Base-by-base conservation (phyloP, 2,329 filamentous ascomycete genomes). In the Clarireedia monteithiana region DNA sequence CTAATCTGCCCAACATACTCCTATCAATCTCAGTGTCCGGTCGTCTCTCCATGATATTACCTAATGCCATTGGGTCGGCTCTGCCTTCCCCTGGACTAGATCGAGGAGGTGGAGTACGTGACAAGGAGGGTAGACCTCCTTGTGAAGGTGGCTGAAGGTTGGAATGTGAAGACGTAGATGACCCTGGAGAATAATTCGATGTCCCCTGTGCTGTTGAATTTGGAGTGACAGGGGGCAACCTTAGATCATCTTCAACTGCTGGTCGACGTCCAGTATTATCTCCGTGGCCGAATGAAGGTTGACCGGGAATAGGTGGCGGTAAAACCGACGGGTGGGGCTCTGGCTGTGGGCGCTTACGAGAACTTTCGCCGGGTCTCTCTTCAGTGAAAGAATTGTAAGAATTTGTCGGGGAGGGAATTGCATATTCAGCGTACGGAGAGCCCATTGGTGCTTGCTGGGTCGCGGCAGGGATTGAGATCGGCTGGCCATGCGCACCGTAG, bases 401-500 rank as follows among this genome's bases (percentile, higher is more conserved):
- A 50, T 61, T 60, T 24, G 69, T 68, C 38, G 68, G 65, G 48
- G 67, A 68, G 30, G 68, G 64, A 23, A 66, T 59, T 12, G 67
- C 60, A 55, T 68, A 68, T 4, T 70, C 68, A 23, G 20, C 42
- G 56, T 70, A 68, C 44, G 62, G 63, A 58, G 58, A 62, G 1
- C 57, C 55, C 30, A 55, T 57, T 58, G 62, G 52, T 7, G 58
- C 58, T 34, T 55, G 60, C 24, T 63, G 60, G 27, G 60, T 56
- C 30, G 65, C 48, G 53, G 63, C 44, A 46, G 69, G 62, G 6
- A 60, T 63, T 20, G 53, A 39, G 10, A 74, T 61, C 17, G 70
- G 72, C 55, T 73, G 70, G 17, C 72, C 72, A 58, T 74, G 69
- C 15, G 71, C 69, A 48, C 71, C 72, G 62, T 67, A 74, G 2